phyloP scores from a whole-genome alignment of 1,139 yeast genomes.

The Diutina sp. region DNA sequence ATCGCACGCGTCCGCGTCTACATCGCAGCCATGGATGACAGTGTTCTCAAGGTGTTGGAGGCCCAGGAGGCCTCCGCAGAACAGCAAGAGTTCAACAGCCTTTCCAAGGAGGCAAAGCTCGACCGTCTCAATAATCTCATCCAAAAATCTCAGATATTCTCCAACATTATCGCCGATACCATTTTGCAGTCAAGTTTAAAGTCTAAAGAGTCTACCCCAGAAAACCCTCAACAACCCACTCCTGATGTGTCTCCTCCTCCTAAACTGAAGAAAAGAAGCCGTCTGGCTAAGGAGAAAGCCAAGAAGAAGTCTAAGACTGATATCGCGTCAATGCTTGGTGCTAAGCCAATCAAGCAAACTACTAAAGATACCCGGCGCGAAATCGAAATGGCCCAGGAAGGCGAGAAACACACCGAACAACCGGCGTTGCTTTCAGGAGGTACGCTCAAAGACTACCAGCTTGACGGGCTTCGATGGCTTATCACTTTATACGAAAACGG shows the following conservation, averaged over 20 bases:
- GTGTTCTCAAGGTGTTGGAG: not conserved
- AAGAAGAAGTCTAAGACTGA: slow-evolving; percentile 8
- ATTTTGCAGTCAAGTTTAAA: slow-evolving; percentile 27
- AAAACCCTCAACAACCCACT: not conserved
- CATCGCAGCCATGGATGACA: not conserved
- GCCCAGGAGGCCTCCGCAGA: slow-evolving; percentile 4
- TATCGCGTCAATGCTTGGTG: slow-evolving; percentile 13
- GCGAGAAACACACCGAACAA: slow-evolving; percentile 26
- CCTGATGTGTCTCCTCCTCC: slow-evolving; percentile 4
- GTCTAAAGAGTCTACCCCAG: not conserved
- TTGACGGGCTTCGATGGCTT: slow-evolving; percentile 87
- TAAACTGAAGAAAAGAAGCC: slow-evolving; percentile 9
- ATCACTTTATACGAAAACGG: slow-evolving; percentile 85
- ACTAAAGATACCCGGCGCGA: slow-evolving; percentile 13
- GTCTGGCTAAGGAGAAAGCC: slow-evolving; percentile 1
- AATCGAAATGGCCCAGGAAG: slow-evolving; percentile 13
- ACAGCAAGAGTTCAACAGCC: slow-evolving; percentile 29
- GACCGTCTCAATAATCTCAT: slow-evolving; percentile 58
- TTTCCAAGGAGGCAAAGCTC: slow-evolving; percentile 32
- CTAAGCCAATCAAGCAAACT: slow-evolving; percentile 3
- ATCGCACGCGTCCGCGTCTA: not conserved
- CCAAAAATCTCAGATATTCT: slow-evolving; percentile 72
- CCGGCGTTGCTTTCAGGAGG: slow-evolving; percentile 62
- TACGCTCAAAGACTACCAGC: slow-evolving; percentile 65
- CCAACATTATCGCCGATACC: slow-evolving; percentile 72